These are phyloP conservation scores for Paecilomyces dactylethromorphus DNA, from an alignment of 2,329 filamentous ascomycete genomes.

Conservation along the genomic window DNA sequence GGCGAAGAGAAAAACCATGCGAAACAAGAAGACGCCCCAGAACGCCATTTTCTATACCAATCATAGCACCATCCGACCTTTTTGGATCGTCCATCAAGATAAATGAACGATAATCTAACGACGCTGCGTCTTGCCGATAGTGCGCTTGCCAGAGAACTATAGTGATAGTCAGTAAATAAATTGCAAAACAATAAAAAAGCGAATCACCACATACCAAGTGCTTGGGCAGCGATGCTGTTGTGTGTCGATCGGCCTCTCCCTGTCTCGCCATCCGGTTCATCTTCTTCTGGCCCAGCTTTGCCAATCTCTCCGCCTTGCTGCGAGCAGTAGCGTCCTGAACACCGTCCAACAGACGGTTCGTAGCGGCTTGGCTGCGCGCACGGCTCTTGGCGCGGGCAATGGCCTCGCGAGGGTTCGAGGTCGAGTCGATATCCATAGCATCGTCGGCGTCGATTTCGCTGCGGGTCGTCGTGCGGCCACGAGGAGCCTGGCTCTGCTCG, in stretches of 20 bases:
- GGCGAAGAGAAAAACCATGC: background rate
- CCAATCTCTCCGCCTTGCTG: constrained; percentile 75
- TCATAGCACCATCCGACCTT: constrained; percentile 23
- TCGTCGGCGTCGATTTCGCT: constrained; percentile 60
- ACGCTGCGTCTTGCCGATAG: constrained; percentile 73
- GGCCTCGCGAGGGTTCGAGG: constrained; percentile 31
- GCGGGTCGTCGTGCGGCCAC: constrained; percentile 64
- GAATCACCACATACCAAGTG: constrained; percentile 65
- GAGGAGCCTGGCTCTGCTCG: constrained; percentile 46
- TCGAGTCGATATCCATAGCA: constrained; percentile 55
- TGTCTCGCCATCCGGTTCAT: constrained; percentile 98
- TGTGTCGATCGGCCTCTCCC: constrained; percentile 93
- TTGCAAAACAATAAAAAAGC: constrained; percentile 1
- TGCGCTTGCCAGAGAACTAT: constrained; percentile 82
- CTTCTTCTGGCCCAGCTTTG: constrained; percentile 91
- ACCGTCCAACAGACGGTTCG: constrained; percentile 40
- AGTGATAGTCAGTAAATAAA: constrained; percentile 21
- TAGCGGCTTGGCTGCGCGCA: constrained; percentile 48
- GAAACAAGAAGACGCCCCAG: background rate
- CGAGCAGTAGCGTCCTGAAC: constrained; percentile 61
- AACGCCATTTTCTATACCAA: constrained; percentile 22
- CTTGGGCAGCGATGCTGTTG: constrained; percentile 72
- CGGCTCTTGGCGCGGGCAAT: constrained; percentile 69
- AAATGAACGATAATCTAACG: constrained; percentile 21
- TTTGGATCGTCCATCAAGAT: constrained; percentile 15